Conservation (phyloP, 345 rosid genomes). For the Hevea brasiliensis region DNA sequence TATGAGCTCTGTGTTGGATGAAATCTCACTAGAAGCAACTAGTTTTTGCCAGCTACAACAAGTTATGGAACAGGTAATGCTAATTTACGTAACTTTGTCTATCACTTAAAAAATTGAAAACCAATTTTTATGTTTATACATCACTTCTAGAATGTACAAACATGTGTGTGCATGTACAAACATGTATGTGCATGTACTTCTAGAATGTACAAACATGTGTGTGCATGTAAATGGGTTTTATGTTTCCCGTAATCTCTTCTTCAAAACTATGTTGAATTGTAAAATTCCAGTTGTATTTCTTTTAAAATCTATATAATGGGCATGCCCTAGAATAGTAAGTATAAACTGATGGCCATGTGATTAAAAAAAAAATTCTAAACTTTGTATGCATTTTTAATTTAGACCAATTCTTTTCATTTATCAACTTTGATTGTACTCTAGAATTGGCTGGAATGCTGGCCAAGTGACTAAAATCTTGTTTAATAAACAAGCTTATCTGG, state of each 20-base stretch:
- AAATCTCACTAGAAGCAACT: conserved; percentile 68
- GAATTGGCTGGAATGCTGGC: no score
- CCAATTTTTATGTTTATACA: not conserved
- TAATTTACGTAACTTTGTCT: not conserved
- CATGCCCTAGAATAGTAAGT: no score
- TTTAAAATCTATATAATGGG: not conserved
- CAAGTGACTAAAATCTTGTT: no score
- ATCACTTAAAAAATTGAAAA: not conserved
- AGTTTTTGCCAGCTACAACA: conserved; percentile 86
- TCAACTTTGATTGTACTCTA: no score
- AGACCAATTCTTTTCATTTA: no score
- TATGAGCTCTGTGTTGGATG: conserved; percentile 62
- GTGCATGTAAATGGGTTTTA: not conserved
- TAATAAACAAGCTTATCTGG: no score
- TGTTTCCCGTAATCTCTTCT: not conserved
- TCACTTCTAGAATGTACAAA: not conserved
- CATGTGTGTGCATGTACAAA: no score
- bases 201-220: not conserved
- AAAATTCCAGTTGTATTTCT: no score
- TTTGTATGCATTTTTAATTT: no score
- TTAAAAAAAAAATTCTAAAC: no score
- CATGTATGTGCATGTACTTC: no score
- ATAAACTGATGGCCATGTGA: no score
- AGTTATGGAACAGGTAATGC: conserved; percentile 69
- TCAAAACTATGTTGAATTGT: not conserved